Evolutionary conservation across 768 basidiomycete genomes (phyloP), one percentile per base, ranked within the genome.

Genomic region (Coprinellus aureogranulatus): DNA sequence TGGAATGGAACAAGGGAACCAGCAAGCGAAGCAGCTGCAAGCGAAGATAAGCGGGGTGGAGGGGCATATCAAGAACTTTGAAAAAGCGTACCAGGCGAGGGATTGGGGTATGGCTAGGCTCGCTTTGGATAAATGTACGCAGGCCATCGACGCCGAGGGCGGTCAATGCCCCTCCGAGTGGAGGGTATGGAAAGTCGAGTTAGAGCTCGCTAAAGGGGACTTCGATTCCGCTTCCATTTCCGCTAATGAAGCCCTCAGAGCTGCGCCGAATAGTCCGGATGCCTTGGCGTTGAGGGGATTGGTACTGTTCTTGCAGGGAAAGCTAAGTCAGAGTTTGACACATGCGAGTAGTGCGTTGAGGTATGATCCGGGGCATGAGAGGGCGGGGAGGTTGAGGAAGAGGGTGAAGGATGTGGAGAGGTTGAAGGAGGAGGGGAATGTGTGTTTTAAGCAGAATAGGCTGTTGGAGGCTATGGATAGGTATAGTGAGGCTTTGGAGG

Each of bases 391-490:
- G 44, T 72, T 94, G 53, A 81, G 92, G 42, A 89, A 86, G 68
- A 83, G 90, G 5, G 80, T 91, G n/a, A 89, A 88, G 62, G 89
- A 90, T 31, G 84, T 95, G 18, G 92, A 95, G 59, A 76, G 84
- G 57, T 68, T 89, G 42, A 94, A 94, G 65, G 92, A 94, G 61
- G 92, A 92, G 60, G 93, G 93, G 0, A 94, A 95, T 61, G 65
- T 70, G 1, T 79, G 83, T 1, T 95, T 94, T 73, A 92, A 93
- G 70, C 55, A 65, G 0, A 79, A 81, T 2, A 77, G 76, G 56
- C 71, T 84, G 31, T 64, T 78, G 27, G 87, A 89, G 22, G 93
- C 93, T 0, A 69, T 86, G 8, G 76, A 77, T 0, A 86, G 81
- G 63, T 95, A 95, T 65, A 76, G 77, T 3, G 87, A 88, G 58